phyloP scores from a whole-genome alignment of 1,284 basidiomycete genomes.

The Puccinia horiana region DNA sequence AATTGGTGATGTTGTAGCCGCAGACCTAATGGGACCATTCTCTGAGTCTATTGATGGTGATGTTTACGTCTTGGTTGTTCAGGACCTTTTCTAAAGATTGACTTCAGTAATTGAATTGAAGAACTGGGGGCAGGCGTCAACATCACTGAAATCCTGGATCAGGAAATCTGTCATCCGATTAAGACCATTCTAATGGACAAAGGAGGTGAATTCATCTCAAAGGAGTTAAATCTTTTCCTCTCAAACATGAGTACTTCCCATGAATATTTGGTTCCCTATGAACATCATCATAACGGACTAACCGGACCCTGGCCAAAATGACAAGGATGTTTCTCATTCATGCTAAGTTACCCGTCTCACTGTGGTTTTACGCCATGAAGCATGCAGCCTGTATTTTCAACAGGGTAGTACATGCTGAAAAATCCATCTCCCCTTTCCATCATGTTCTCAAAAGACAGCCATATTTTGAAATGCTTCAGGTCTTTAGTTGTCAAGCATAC shows the following conservation, averaged over 20 bases:
- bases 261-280: not conserved
- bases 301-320: not conserved
- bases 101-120: not conserved
- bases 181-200: not conserved
- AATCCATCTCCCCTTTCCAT: not conserved
- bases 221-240: not conserved
- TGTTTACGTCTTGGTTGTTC: not conserved
- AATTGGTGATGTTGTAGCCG: not conserved
- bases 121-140: not conserved
- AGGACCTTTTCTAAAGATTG: not conserved
- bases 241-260: not conserved
- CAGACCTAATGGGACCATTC: constrained; percentile 4
- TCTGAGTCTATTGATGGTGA: not conserved
- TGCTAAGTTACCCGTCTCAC: not conserved
- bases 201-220: not conserved
- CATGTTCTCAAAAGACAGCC: not conserved
- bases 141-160: not conserved
- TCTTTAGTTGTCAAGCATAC: not conserved
- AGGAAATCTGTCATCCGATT: not conserved
- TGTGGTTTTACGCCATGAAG: not conserved
- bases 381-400: not conserved
- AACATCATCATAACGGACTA: not conserved
- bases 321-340: not conserved
- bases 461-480: not conserved
- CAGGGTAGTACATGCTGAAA: not conserved